Base-by-base conservation (phyloP, 495 filamentous ascomycete genomes). In the Annulohypoxylon stygium region DNA sequence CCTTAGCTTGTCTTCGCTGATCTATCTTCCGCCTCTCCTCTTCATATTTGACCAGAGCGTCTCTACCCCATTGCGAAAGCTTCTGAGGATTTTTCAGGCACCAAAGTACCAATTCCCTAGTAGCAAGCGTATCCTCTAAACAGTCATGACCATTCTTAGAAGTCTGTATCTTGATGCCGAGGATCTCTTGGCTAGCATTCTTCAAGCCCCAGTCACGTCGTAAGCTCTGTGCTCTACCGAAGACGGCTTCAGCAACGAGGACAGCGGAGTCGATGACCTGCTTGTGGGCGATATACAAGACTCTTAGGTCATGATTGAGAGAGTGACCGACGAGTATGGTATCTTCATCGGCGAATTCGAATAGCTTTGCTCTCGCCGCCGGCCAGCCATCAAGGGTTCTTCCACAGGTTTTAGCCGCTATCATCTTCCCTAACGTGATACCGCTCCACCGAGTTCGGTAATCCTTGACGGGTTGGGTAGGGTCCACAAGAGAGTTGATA, bases 401-500 rank as follows among this genome's bases (percentile, higher is more conserved):
- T n/a, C 67, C 54, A 16, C 23, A 47, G 0, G n/a, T 23, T 37
- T 26, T 51, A 10, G 76, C 76, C 0, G 18, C 36, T 10, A 58
- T 16, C 55, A 81, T 26, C 45, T 36, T 54, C 10, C 18, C 11
- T 7, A 55, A 45, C 0, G 65, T 78, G 0, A 87, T 70, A 0
- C 85, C 84, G 12, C 83, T 84, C 23, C 73, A 82, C 0, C 69
- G 72, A 0, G 80, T 82, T 34, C 83, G 81, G 72, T 76, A 79
- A 62, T 87, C 81, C 9, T 41, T 43, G 65, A 87, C 84, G 2
- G 60, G 14, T 0, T 80, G 71, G 0, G 65, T 69, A 0, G 86
- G 86, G 1, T 58, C 71, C 0, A 87, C 86, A 8, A 87, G 69
- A 0, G 71, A 67, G 62, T 88, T 76, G 26, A 88, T 71, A 10